Base-by-base conservation (phyloP, 805 yeast species). In the Vanderwaltozyma verrucispora region DNA sequence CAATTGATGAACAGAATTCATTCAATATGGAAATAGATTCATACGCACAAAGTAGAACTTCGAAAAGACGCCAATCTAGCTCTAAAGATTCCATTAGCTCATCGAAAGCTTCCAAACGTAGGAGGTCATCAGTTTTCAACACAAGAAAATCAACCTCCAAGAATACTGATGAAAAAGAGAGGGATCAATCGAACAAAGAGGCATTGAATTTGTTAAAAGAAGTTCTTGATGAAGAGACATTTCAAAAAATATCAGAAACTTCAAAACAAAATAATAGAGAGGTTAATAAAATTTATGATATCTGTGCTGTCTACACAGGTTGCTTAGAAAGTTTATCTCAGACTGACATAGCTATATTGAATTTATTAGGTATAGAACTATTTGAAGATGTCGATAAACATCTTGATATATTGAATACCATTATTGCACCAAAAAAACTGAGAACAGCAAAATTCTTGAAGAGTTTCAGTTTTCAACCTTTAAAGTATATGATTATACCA, bases 381-480 rank as follows among this genome's bases (percentile, higher is more conserved):
- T 58, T 60, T 4, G 54, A 60, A 12, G 60, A 60, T 13, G 55
- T 68, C 11, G 39, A 38, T 12, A 34, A 42, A 13, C 18, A 19
- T 8, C 26, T 33, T 11, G 67, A 65, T 21, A 6, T 6, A 33
- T 56, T 68, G 31, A 72, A 75, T 48, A 59, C 74, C 0, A 60
- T 82, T 10, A 73, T 88, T 10, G 88, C 96, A 0, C 95, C 96
- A 1, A 75, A 75, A 42, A 68, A 81, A n/a, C 54, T 82, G 48
- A 67, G 96, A 46, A 89, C 97, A 0, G 95, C 82, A 40, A 92
- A 89, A 60, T 88, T 89, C 50, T 66, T 89, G 37, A 71, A 72
- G 30, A 75, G 87, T 16, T 60, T 87, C 35, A 74, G 86, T 36
- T 65, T 65, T 30, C 75, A 67, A 33, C 70, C 74, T 0, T 41